Evolutionary conservation across 2,329 filamentous ascomycete genomes (phyloP), one percentile per base, ranked within the genome.

Genomic region (Hortaea werneckii): DNA sequence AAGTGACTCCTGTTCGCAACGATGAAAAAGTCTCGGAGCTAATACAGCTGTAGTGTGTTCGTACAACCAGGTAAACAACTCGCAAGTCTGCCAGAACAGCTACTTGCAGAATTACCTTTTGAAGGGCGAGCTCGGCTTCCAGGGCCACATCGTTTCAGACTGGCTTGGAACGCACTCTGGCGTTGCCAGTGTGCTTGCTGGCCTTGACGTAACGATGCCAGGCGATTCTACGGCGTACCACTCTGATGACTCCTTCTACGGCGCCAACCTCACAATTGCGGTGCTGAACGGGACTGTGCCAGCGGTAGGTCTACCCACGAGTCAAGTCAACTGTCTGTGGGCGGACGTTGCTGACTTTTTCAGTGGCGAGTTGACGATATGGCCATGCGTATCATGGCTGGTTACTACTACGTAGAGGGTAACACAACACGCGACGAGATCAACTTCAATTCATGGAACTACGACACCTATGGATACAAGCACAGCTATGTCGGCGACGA

Each of bases 391-490:
- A 94, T 85, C 53, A 74, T 85, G 68, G 72, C 79, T 42, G 77
- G 77, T 2, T 82, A 76, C 62, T 83, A 79, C 64, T 77, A 75
- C 54, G 77, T 82, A 42, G 78, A 76, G 46, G 76, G 76, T 43
- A 75, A 79, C 47, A 64, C 63, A 37, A 57, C 62, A 51, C 62
- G 67, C 30, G 67, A 72, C 27, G 54, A 54, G 9, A 60, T 60
- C 11, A 95, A 89, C 73, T 95, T 95, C 67, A 82, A 83, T 56
- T 88, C 87, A 5, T 96, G 90, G 90, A 87, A 83, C 1, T 68
- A 72, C 1, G 81, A 90, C 55, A 89, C 85, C 0, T 84, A 78
- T 54, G 85, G 83, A 40, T 83, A 78, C 47, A 58, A 79, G 41
- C 81, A 95, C 61, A 72, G 66, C 42, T 76, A 75, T 6, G 83